Conservation (phyloP, 2,329 filamentous ascomycete species). For the Aspergillus sclerotialis region DNA sequence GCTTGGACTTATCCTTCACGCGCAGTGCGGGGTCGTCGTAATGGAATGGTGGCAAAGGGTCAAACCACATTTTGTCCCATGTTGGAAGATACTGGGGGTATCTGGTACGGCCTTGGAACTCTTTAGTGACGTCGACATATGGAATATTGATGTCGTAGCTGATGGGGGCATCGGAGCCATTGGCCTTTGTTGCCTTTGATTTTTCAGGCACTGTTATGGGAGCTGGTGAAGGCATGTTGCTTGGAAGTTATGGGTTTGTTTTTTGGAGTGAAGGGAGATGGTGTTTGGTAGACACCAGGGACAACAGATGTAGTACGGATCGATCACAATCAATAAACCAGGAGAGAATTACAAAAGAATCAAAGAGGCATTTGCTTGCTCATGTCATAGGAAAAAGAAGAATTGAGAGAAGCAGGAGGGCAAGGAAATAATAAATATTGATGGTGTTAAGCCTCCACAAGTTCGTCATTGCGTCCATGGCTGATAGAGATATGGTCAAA, state of each 20-base stretch:
- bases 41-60: conserved; percentile 38
- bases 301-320: not conserved
- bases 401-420: not conserved
- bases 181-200: conserved; percentile 16
- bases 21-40: conserved; percentile 42
- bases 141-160: conserved; percentile 45
- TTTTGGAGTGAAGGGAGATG: not conserved
- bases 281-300: not conserved
- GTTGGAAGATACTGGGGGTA: conserved; percentile 42
- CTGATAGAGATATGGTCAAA: conserved; percentile 12
- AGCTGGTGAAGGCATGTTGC: conserved; percentile 24
- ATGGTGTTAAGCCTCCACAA: not conserved
- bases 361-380: not conserved
- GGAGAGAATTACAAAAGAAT: not conserved
- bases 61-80: conserved; percentile 43
- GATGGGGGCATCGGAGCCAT: conserved; percentile 26
- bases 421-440: conserved; percentile 1
- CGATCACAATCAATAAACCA: conserved; percentile 1
- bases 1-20: conserved; percentile 33
- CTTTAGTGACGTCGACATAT: conserved; percentile 37
- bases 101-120: conserved; percentile 29
- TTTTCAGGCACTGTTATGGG: conserved; percentile 21
- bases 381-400: too few species aligned
- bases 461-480: not conserved
- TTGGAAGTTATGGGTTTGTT: not conserved